phyloP scores from a whole-genome alignment of 1,284 basidiomycete species.

The Puccinia sorghi region DNA sequence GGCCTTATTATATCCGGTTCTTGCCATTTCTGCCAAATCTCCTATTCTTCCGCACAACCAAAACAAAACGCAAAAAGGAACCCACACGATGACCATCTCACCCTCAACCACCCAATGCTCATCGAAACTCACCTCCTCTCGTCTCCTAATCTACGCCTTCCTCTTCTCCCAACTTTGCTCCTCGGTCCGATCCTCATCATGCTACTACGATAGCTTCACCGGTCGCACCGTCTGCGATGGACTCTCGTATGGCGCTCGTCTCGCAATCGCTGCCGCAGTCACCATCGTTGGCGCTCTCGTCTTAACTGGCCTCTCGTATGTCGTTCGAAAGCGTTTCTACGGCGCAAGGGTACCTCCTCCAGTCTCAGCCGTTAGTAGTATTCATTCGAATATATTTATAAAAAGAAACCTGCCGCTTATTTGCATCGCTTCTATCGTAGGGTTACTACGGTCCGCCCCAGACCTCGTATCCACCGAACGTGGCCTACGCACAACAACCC shows the following conservation, averaged over 20 bases:
- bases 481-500: slow-evolving; percentile 29
- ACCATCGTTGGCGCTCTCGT: slow-evolving; percentile 17
- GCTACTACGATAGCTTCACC: slow-evolving; percentile 33
- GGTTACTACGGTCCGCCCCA: slow-evolving; percentile 36
- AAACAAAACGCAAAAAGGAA: no score
- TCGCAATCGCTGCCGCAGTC: slow-evolving; percentile 33
- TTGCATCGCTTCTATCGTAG: background rate
- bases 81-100: slow-evolving; percentile 3
- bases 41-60: no score
- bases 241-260: slow-evolving; percentile 33
- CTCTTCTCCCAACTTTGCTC: slow-evolving; percentile 11
- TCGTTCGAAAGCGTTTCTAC: slow-evolving; percentile 34
- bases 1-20: no score
- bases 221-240: slow-evolving; percentile 35
- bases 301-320: slow-evolving; percentile 7
- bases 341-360: background rate
- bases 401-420: background rate
- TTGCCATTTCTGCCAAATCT: no score
- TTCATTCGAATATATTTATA: background rate
- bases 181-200: slow-evolving; percentile 3
- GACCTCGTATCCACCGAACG: slow-evolving; percentile 32
- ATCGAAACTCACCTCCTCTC: background rate
- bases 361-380: slow-evolving; percentile 41
- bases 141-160: background rate
- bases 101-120: background rate